Evolutionary conservation across 345 rosid species (phyloP), one percentile per base, ranked within the genome.

Genomic region (Melaleuca alternifolia): DNA sequence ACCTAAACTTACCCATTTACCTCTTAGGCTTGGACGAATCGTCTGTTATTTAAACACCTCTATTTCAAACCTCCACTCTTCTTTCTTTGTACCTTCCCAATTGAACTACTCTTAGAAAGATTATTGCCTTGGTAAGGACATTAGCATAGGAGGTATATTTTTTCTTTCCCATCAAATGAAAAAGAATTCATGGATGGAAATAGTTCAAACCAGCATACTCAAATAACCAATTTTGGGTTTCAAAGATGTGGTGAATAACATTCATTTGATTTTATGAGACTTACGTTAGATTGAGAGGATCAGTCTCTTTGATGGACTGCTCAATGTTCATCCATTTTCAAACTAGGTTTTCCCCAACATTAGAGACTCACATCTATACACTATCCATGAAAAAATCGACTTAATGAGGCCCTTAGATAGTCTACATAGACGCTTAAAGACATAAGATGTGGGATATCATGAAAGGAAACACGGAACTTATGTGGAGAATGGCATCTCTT

Each of bases 1-100:
- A 0, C 0, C 3, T 6, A 33, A 33, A 16, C 2, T 16, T 6
- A 1, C 0, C 0, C 6, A 71, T 33, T 71, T 71, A 71, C 0
- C 2, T 71, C 12, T 65, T 20, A 11, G 11, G 7, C 6, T 6
- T 57, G 1, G 1, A 59, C 7, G 11, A 1, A 3, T 71, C 0
- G 2, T 33, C 2, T 0, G 1, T 33, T 11, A 10, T 18, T 18
- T 71, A 1, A 71, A 33, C 48, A 33, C 12, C 2, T 18, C 0
- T 0, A 4, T 71, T 33, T 33, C 11, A 18, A 1, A 3, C 3
- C 3, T 33, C 1, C 0, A 9, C 46, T 33, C 12, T 3, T 71
- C 24, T 33, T 71, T 33, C 3, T 33, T 2, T 28, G 2, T 61
- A 61, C 37, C 7, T 61, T 61, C 5, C 75, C 20, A 14, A 3